Evolutionary conservation across 2,329 filamentous ascomycete genomes (phyloP).

Genomic region (Fusarium denticulatum): DNA sequence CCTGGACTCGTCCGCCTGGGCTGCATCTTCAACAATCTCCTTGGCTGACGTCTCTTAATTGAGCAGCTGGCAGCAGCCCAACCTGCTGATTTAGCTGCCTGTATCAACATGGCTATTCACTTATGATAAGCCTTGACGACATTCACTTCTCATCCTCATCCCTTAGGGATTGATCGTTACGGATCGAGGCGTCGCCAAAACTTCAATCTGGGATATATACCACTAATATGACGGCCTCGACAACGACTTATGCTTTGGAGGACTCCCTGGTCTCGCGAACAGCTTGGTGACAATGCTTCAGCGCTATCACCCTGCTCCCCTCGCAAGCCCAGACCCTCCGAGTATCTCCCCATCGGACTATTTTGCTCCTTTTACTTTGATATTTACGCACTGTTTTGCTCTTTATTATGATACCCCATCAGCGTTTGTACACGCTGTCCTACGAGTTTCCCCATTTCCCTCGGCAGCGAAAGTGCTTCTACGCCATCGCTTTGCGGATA

Average conservation of each 20-base stretch:
- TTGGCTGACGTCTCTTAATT: slow-evolving; percentile 3
- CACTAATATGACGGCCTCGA: slow-evolving; percentile 43
- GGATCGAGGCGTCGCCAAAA: not conserved
- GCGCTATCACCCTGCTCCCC: slow-evolving; percentile 56
- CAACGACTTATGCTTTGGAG: slow-evolving; percentile 54
- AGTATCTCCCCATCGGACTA: not conserved
- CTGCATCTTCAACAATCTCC: slow-evolving; percentile 47
- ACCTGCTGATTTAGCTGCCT: slow-evolving; percentile 47
- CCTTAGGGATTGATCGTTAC: not conserved
- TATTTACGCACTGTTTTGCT: slow-evolving; percentile 39
- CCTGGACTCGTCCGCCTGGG: slow-evolving; percentile 6
- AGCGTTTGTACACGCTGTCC: slow-evolving; percentile 57
- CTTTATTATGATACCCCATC: slow-evolving; percentile 56
- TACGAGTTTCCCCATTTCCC: slow-evolving; percentile 49
- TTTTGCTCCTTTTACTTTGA: slow-evolving; percentile 26
- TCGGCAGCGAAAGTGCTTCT: slow-evolving; percentile 66
- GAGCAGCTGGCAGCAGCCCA: slow-evolving; percentile 47
- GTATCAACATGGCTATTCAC: slow-evolving; percentile 16
- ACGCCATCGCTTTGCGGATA: slow-evolving; percentile 64
- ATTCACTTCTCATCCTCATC: slow-evolving; percentile 27
- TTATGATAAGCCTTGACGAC: slow-evolving; percentile 7
- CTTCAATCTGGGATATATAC: not conserved
- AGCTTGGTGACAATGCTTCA: slow-evolving; percentile 60
- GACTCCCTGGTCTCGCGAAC: slow-evolving; percentile 32
- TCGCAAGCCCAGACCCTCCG: slow-evolving; percentile 1